These are phyloP conservation scores for Entomortierella parvispora DNA, from an alignment of 192 early-diverging fungal species.

Conservation along the genomic window DNA sequence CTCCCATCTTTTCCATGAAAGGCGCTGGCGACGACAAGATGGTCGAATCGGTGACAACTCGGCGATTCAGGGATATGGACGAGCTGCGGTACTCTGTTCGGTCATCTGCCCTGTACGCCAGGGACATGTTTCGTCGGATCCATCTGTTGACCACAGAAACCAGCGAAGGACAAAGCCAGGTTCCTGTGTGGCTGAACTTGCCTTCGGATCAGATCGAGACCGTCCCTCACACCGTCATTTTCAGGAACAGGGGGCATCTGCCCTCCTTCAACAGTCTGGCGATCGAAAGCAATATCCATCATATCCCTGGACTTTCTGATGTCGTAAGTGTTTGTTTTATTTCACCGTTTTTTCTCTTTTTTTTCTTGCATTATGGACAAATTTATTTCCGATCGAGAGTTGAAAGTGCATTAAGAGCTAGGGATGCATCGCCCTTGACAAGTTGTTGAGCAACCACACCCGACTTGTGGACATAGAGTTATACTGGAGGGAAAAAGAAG, in stretches of 20 bases:
- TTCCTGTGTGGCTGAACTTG: slow-evolving; percentile 39
- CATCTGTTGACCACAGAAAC: slow-evolving; percentile 38
- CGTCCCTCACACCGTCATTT: slow-evolving; percentile 37
- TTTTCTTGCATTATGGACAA: neutral
- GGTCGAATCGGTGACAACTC: slow-evolving; percentile 8
- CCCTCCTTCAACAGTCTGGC: slow-evolving; percentile 54
- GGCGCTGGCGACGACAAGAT: slow-evolving; percentile 9
- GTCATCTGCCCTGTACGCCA: slow-evolving; percentile 32
- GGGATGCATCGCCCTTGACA: too few species aligned
- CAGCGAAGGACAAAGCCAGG: slow-evolving; percentile 7
- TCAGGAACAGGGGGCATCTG: slow-evolving; percentile 19
- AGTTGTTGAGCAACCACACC: neutral
- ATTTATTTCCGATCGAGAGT: too few species aligned
- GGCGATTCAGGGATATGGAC: slow-evolving; percentile 52
- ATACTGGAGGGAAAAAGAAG: too few species aligned
- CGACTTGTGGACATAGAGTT: neutral
- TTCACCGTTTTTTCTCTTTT: slow-evolving; percentile 7
- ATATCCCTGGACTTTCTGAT: slow-evolving; percentile 38
- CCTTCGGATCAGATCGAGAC: slow-evolving; percentile 1
- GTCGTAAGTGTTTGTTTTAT: slow-evolving; percentile 21
- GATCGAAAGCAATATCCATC: slow-evolving; percentile 49
- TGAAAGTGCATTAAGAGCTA: too few species aligned
- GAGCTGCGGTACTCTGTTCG: slow-evolving; percentile 56
- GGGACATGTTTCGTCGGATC: slow-evolving; percentile 28
- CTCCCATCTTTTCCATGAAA: slow-evolving; percentile 12